Base-by-base conservation (phyloP, 139 green algal species). In the Chlorella sp. region DNA sequence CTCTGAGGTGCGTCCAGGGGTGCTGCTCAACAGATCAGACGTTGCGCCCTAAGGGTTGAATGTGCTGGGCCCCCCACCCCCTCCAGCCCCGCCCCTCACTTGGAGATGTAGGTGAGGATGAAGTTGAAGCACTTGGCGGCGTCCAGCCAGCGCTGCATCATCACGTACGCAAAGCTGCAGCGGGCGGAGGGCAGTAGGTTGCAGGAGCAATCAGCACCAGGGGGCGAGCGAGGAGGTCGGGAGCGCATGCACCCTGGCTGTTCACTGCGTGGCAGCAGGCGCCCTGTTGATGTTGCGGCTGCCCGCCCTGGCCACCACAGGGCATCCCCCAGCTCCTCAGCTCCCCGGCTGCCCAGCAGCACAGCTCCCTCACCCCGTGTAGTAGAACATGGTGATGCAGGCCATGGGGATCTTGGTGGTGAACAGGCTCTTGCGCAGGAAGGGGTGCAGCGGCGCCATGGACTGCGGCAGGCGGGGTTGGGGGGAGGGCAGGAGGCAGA, bases 331-430 rank as follows among this genome's bases (percentile, higher is more conserved):
- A n/a, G n/a, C n/a, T n/a, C n/a, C 30, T 21, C 30, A 38, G n/a
- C 17, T 23, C 39, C 36, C 25, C 69, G 34, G 5, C 38, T 12
- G 26, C 15, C 18, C 74, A 67, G 47, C 47, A 80, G 12, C 44
- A n/a, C 55, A n/a, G n/a, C n/a, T n/a, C n/a, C n/a, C n/a, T n/a
- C n/a, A 60, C 82, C 91, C 51, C 51, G 44, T 60, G 87, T 99
- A 98, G 93, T 99, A 99, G 91, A 94, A 95, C n/a, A 97, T 87
- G 17, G 93, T 95, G 90, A 99, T 97, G 91, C 97, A 91, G 84
- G 51, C n/a, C 86, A 91, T 85, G 23, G 92, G 88, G 39, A 99
- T 95, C 80, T 95, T 94, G 25, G 88, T 88, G 36, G 95, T 95
- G 85, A 95, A 95, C 63, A 96, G 92, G 74, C 89, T 73, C 83